Conservation (phyloP, 495 filamentous ascomycete genomes). For the Penicillium dipodomyicola region DNA sequence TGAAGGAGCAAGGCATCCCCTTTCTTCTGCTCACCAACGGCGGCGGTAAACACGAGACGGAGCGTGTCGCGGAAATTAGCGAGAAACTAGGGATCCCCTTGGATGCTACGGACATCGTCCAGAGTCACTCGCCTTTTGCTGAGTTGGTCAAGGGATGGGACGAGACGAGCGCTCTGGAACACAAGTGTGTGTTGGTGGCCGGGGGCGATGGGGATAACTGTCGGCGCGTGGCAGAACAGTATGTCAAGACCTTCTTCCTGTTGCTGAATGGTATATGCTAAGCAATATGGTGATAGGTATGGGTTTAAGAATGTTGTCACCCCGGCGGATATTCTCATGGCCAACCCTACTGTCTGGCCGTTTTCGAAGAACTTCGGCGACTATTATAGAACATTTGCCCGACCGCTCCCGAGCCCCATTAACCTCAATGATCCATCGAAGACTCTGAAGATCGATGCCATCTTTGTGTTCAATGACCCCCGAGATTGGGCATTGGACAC, state of each 20-base stretch:
- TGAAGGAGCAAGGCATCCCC: slow-evolving; percentile 69
- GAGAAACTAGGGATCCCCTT: slow-evolving; percentile 58
- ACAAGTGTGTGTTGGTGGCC: slow-evolving; percentile 76
- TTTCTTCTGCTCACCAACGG: slow-evolving; percentile 90
- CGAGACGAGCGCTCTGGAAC: slow-evolving; percentile 45
- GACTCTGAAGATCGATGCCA: slow-evolving; percentile 71
- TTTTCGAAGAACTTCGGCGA: slow-evolving; percentile 62
- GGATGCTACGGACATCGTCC: slow-evolving; percentile 66
- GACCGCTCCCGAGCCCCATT: slow-evolving; percentile 51
- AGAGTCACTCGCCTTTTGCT: slow-evolving; percentile 81
- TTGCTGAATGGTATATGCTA: neutral
- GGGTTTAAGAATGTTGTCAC: slow-evolving; percentile 85
- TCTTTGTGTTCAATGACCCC: slow-evolving; percentile 89
- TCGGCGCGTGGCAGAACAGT: slow-evolving; percentile 68
- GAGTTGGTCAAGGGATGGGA: slow-evolving; percentile 46
- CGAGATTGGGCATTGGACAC: slow-evolving; percentile 91
- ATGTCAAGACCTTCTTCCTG: slow-evolving; percentile 9
- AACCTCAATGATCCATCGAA: slow-evolving; percentile 39
- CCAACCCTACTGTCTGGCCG: slow-evolving; percentile 75
- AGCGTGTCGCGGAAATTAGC: slow-evolving; percentile 68
- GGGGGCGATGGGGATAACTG: slow-evolving; percentile 78
- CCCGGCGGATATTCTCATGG: slow-evolving; percentile 75
- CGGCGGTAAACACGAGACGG: slow-evolving; percentile 73
- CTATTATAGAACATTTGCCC: slow-evolving; percentile 60
- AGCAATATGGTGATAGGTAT: slow-evolving; percentile 47